Percentiles rank a stretch among this genome's conserved stretches.
Evolutionary conservation across 1,139 yeast species (phyloP).

Genomic region (Lodderomyces orthopsilosis): DNA sequence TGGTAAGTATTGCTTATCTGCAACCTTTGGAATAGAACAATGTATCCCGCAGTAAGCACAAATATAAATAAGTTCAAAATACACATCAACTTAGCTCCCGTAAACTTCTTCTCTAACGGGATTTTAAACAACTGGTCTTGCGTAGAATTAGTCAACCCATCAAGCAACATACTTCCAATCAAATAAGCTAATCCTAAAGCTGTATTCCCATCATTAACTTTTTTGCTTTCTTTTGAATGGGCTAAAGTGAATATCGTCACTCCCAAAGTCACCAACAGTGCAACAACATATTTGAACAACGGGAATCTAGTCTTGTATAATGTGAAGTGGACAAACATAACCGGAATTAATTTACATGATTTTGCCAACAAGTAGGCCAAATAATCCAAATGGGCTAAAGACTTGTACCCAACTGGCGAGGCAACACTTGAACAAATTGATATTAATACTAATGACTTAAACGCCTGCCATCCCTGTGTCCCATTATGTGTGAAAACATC

Average conservation of each 20-base stretch:
- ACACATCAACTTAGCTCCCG: conserved; percentile 86
- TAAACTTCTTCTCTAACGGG: conserved; percentile 18
- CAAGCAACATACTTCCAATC: conserved; percentile 65
- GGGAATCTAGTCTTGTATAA: conserved; percentile 75
- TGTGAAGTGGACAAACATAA: conserved; percentile 77
- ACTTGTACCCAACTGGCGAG: conserved; percentile 73
- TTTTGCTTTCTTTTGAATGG: conserved; percentile 19
- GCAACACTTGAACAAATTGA: conserved; percentile 80
- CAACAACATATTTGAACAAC: conserved; percentile 72
- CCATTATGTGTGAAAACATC: conserved; percentile 27
- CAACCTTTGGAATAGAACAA: conserved; percentile 39
- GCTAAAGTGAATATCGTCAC: conserved; percentile 73
- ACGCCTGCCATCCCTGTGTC: conserved; percentile 19
- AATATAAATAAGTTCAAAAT: conserved; percentile 64
- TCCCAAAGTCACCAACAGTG: conserved; percentile 71
- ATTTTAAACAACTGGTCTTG: conserved; percentile 78
- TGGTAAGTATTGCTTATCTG: conserved; percentile 50
- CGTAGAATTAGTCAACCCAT: conserved; percentile 89
- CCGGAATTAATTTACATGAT: conserved; percentile 91
- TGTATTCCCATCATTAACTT: conserved; percentile 39
- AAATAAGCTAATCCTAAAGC: conserved; percentile 61
- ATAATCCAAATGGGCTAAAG: conserved; percentile 81
- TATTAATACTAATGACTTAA: conserved; percentile 53
- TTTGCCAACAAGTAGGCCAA: conserved; percentile 83
- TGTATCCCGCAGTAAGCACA: conserved; percentile 37